Base-by-base conservation (phyloP, 164 flowering plant genomes). In the Kalanchoe fedtschenkoi region DNA sequence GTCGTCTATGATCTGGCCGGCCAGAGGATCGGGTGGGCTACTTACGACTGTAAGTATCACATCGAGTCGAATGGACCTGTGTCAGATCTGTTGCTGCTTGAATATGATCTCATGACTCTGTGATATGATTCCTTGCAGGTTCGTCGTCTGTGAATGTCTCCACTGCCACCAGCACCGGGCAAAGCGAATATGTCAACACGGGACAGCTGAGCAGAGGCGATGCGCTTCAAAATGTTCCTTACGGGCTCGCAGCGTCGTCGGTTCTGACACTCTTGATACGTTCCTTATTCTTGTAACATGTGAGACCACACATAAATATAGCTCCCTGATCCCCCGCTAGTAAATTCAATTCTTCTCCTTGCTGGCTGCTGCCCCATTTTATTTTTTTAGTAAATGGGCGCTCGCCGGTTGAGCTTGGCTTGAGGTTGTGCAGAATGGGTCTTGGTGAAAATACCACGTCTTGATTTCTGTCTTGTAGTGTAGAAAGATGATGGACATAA, bases 1-100 rank as follows among this genome's bases (percentile, higher is more conserved):
- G 61, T 93, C 72, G 89, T 90, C 38, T 93, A 93, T 68, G 98
- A 93, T 81, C 73, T 93, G 62, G 90, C 66, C 61, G 76, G 76
- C 51, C 96, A 90, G 68, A 80, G 90, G 44, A 73, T 93, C 47
- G 98, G 98, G 70, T 93, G 98, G 98, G 76, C 80, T 8, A 77
- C 74, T 66, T 90, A 90, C 42, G 84, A 90, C 61, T 86, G 95
- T 88, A 77, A 82, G 95, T 80, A 11, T 30, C 51, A 59, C 21
- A 13, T 30, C 22, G 51, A 19, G 6, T 44, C 24, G 51, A 24
- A 19, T 44, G 51, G 51, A 19, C 64, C 11, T 8, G 30, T 34
- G 14, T 22, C 15, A 14, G 16, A 30, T 17, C 9, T 60, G n/a
- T n/a, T 34, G 8, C 28, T 9, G 5, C 62, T 21, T 24, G 14